phyloP scores from a whole-genome alignment of 345 rosid species.

The Cochlearia excelsa region DNA sequence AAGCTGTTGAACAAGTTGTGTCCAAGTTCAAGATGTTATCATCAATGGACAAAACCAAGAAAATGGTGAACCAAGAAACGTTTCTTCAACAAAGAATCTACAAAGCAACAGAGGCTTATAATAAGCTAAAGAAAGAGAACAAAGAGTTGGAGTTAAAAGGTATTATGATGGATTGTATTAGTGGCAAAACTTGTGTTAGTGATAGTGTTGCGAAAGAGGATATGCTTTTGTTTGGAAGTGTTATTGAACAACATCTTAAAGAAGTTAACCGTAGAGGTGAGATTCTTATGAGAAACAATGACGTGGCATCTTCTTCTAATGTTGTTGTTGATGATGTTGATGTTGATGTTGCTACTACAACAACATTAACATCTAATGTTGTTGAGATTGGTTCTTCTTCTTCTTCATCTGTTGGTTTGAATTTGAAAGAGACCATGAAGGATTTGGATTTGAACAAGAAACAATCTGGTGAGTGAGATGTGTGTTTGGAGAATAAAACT shows the following conservation, averaged over 20 bases:
- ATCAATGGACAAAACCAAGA: conserved; percentile 27
- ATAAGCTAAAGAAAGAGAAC: conserved; percentile 19
- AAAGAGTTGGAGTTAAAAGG: conserved; percentile 31
- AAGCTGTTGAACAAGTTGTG: background rate
- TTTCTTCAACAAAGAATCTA: conserved; percentile 30
- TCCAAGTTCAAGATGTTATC: conserved; percentile 12
- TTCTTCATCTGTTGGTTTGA: background rate
- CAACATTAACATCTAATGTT: conserved; percentile 10
- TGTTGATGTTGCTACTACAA: too few species aligned
- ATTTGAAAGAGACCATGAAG: background rate
- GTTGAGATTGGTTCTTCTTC: conserved; percentile 22
- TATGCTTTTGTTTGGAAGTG: conserved; percentile 11
- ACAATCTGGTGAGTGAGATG: background rate
- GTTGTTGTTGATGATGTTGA: background rate
- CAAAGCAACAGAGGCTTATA: conserved; percentile 9
- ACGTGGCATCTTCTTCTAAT: conserved; percentile 5
- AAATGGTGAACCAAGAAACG: conserved; percentile 31
- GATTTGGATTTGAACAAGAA: conserved; percentile 26
- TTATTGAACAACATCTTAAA: conserved; percentile 29
- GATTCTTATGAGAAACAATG: conserved; percentile 1
- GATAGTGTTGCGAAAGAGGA: conserved; percentile 14
- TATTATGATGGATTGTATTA: conserved; percentile 30
- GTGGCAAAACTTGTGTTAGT: background rate
- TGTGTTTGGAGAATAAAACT: background rate
- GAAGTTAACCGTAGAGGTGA: conserved; percentile 18